Conservation (phyloP, 2,329 filamentous ascomycete species). For the Ceratocystis papillata region DNA sequence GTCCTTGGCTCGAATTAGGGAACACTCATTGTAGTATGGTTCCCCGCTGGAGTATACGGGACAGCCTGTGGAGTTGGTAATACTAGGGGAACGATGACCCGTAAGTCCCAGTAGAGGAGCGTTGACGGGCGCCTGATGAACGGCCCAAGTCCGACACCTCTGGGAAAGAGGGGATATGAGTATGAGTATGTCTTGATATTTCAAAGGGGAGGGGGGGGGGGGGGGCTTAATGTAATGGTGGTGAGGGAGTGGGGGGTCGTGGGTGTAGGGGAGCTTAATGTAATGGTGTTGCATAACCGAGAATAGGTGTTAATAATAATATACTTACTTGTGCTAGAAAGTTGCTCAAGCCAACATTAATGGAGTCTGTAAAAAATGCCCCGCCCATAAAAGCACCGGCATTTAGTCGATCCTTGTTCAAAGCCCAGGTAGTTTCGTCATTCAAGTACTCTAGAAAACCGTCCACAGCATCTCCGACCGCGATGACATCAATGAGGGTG, state of each 20-base stretch:
- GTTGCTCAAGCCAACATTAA: conserved; percentile 38
- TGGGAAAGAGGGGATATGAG: conserved; percentile 29
- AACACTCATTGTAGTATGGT: conserved; percentile 45
- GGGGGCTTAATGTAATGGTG: not conserved
- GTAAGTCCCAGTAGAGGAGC: conserved; percentile 43
- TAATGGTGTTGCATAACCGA: not conserved
- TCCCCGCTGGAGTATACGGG: conserved; percentile 62
- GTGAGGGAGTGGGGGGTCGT: too few relatives aligned
- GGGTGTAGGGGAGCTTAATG: conserved; percentile 7
- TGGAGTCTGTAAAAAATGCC: conserved; percentile 33
- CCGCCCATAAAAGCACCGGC: conserved; percentile 43
- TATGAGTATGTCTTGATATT: conserved; percentile 26
- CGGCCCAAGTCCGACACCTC: conserved; percentile 51
- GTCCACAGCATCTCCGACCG: conserved; percentile 52
- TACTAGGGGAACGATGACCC: conserved; percentile 36
- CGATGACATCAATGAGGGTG: conserved; percentile 58
- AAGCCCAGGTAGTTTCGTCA: conserved; percentile 41
- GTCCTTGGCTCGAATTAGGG: conserved; percentile 46
- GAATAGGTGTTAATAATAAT: not conserved
- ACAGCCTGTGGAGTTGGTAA: conserved; percentile 44
- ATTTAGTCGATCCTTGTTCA: conserved; percentile 36
- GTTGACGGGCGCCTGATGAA: conserved; percentile 42
- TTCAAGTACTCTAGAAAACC: conserved; percentile 49
- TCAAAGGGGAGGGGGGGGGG: not conserved
- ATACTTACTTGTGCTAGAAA: conserved; percentile 44